Evolutionary conservation across 2,329 filamentous ascomycete genomes (phyloP), one percentile per base, ranked within the genome.

Genomic region (Aspergillus sp.): DNA sequence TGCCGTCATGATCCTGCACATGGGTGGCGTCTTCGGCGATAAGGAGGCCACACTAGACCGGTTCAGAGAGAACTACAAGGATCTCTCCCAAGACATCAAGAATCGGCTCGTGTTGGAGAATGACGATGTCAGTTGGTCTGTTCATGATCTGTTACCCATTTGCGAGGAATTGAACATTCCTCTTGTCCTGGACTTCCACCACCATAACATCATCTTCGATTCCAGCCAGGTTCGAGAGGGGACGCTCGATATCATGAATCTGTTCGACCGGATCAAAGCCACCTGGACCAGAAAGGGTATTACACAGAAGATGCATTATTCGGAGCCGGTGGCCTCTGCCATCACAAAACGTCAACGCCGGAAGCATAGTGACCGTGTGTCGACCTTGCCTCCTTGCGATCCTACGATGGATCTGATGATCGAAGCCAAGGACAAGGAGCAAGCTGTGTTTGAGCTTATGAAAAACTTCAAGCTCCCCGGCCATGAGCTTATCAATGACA

Each of bases 341-440:
- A 82, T 96, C 38, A 96, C 91, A 0, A 82, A 81, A 0, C 81
- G 85, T 0, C 88, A 96, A 59, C 80, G 92, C 23, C 82, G 93
- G 53, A 97, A 96, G 71, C 93, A 97, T 66, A 91, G 86, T 32
- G 81, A 90, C 0, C 83, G 93, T 7, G 91, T 96, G 1, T 80
- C 81, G 58, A 88, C 86, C 0, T 72, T 97, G 1, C 93, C 93
- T 1, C 92, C 93, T 0, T 97, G 93, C 63, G 80, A 86, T 3
- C 76, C 83, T 1, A 86, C 88, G 29, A 94, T 95, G 88, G 93
- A 97, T 66, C 78, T 97, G n/a, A 97, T 97, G 93, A 97, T 97
- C 55, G 93, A 97, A 74, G 93, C 93, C 45, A 97, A 97, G 70
- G 93, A 97, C 67, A 97, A 97, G 72, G 93, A 97, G 69, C 93